Evolutionary conservation across 2,329 filamentous ascomycete genomes (phyloP), one percentile per base, ranked within the genome.

Genomic region (Teratosphaeria epicoccoides): DNA sequence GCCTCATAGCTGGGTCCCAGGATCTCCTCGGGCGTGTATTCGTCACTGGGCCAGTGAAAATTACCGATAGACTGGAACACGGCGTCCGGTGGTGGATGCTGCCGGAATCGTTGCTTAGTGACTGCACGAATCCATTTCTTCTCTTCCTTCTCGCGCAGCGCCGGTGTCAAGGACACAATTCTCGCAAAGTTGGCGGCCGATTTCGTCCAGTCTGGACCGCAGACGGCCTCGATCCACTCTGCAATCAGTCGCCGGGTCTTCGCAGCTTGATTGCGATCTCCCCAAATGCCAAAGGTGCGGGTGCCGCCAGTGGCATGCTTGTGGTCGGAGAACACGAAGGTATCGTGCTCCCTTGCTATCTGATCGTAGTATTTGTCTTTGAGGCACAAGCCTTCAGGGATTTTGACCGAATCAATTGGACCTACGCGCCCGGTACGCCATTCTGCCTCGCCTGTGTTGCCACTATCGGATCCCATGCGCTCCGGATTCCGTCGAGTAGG

Each of bases 31-130:
- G 73, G 59, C 0, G 67, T 61, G 29, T 70, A 68, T 5, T 75
- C 72, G 26, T 70, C 62, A 1, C 59, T 55, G 2, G 74, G 74
- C 75, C 74, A 77, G 20, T 71, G 58, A 49, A 76, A 75, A 1
- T 67, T 57, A 12, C 73, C 63, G 24, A 66, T 63, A 2, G 60
- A 57, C 2, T 55, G 56, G 43, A 64, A 64, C 4, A 46, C 45
- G 33, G 52, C 54, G 43, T 57, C 52, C 4, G 43, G 46, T 0
- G 59, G 59, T 12, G 64, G 64, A 43, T 52, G 44, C 24, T 61
- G 63, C 0, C 64, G 59, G 46, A 55, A 66, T 1, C 50, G 48
- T 47, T 61, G 59, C 14, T 47, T 50, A 33, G 49, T 51, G 29
- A 67, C 59, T 24, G 59, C 59, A n/a, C 49, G 52, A 20, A 46